These are phyloP conservation scores for Trichoderma asperelloides DNA, from an alignment of 495 filamentous ascomycete species.

Conservation along the genomic window DNA sequence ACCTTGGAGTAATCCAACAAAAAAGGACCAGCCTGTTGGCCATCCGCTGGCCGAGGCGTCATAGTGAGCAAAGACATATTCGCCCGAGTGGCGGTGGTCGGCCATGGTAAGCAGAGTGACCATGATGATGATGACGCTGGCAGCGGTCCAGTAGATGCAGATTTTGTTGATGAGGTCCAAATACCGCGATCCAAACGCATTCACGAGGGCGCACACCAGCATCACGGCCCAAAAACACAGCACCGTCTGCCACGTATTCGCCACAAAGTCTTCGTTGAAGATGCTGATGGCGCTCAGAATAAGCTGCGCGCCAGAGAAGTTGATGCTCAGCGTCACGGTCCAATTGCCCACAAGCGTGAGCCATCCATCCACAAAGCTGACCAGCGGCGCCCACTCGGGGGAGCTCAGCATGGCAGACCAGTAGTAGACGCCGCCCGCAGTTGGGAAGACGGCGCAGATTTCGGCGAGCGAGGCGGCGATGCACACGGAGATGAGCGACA, in stretches of 20 bases:
- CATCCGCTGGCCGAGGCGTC: constrained; percentile 43
- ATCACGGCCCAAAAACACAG: constrained; percentile 54
- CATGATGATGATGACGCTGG: constrained; percentile 10
- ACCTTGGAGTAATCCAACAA: constrained; percentile 10
- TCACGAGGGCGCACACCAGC: constrained; percentile 46
- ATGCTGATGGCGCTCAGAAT: constrained; percentile 50
- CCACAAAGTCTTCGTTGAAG: constrained; percentile 38
- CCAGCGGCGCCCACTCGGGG: constrained; percentile 41
- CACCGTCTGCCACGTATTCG: constrained; percentile 47
- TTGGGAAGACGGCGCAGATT: constrained; percentile 55
- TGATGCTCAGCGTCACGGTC: constrained; percentile 57
- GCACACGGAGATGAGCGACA: constrained; percentile 49
- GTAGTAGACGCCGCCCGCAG: constrained; percentile 54
- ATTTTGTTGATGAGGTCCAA: constrained; percentile 52
- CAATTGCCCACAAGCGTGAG: constrained; percentile 51
- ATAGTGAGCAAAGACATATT: constrained; percentile 48
- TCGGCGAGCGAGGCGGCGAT: constrained; percentile 54
- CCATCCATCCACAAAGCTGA: constrained; percentile 59
- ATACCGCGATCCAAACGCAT: constrained; percentile 48
- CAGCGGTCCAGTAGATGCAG: constrained; percentile 33
- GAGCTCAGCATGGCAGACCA: constrained; percentile 54
- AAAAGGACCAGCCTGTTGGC: constrained; percentile 41
- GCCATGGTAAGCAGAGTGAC: constrained; percentile 49
- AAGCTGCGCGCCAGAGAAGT: constrained; percentile 50
- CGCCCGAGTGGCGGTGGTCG: constrained; percentile 45